Percentiles rank a stretch among this genome's conserved stretches.
phyloP scores from a whole-genome alignment of 2,329 filamentous ascomycete species.

The Dendrostoma leiphaemia region DNA sequence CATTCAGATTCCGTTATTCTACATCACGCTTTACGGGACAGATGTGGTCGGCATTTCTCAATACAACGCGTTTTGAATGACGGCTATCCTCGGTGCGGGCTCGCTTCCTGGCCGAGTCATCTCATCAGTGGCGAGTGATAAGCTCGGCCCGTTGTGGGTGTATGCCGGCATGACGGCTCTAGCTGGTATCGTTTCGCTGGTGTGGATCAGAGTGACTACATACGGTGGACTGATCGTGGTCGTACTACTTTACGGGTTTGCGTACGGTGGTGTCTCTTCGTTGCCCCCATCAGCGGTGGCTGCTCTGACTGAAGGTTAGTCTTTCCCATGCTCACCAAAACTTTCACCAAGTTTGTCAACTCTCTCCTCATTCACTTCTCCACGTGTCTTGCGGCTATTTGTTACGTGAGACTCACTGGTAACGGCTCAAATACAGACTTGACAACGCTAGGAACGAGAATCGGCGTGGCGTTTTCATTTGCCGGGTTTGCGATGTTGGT shows the following conservation, averaged over 20 bases:
- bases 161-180: slow-evolving; percentile 29
- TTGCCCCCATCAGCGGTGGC: slow-evolving; percentile 38
- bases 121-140: slow-evolving; percentile 36
- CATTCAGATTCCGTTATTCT: slow-evolving; percentile 33
- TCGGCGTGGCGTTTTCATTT: slow-evolving; percentile 36
- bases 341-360: too few species aligned
- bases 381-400: too few species aligned
- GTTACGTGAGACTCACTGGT: too few species aligned
- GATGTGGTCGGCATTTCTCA: background rate
- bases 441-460: slow-evolving; percentile 38
- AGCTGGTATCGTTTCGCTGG: slow-evolving; percentile 32
- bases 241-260: slow-evolving; percentile 38
- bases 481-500: slow-evolving; percentile 30
- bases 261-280: slow-evolving; percentile 40
- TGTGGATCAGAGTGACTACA: slow-evolving; percentile 33
- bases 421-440: too few species aligned
- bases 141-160: slow-evolving; percentile 35
- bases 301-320: too few species aligned
- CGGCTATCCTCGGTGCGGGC: slow-evolving; percentile 39
- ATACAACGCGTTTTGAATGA: slow-evolving; percentile 40
- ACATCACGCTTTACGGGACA: slow-evolving; percentile 20
- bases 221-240: slow-evolving; percentile 32
- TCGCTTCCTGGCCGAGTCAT: slow-evolving; percentile 37
- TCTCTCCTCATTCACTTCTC: too few species aligned
- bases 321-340: too few species aligned